Evolutionary conservation across 2,329 filamentous ascomycete species (phyloP).

Genomic region (Calonectria multiphialidica): DNA sequence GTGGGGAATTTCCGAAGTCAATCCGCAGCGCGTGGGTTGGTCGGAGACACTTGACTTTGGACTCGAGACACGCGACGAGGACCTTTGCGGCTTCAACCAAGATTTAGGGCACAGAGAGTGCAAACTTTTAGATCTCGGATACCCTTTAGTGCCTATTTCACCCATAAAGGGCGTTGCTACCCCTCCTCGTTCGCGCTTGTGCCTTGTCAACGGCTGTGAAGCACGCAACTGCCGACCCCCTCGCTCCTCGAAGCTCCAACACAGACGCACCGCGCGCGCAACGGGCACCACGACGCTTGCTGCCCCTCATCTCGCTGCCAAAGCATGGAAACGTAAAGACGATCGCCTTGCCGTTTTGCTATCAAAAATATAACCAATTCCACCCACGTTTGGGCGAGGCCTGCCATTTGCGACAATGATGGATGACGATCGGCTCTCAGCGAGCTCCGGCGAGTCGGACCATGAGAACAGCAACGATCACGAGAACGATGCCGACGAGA

Average conservation of each 20-base stretch:
- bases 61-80: neutral
- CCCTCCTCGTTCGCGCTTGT: neutral
- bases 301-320: neutral
- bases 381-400: neutral
- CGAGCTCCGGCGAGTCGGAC: conserved; percentile 45
- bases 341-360: neutral
- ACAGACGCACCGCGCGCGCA: neutral
- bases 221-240: neutral
- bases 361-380: neutral
- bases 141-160: neutral
- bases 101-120: neutral
- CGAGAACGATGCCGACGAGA: conserved; percentile 65
- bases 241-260: neutral
- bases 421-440: conserved; percentile 41
- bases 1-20: conserved; percentile 22
- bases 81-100: neutral
- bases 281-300: neutral
- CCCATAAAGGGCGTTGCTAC: neutral
- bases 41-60: neutral
- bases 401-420: conserved; percentile 23
- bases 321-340: neutral
- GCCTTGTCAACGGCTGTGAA: neutral
- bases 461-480: conserved; percentile 46
- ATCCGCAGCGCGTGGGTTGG: conserved; percentile 6
- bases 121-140: neutral